Conservation (phyloP, 2,329 filamentous ascomycete genomes). For the Botrytis hyacinthi region DNA sequence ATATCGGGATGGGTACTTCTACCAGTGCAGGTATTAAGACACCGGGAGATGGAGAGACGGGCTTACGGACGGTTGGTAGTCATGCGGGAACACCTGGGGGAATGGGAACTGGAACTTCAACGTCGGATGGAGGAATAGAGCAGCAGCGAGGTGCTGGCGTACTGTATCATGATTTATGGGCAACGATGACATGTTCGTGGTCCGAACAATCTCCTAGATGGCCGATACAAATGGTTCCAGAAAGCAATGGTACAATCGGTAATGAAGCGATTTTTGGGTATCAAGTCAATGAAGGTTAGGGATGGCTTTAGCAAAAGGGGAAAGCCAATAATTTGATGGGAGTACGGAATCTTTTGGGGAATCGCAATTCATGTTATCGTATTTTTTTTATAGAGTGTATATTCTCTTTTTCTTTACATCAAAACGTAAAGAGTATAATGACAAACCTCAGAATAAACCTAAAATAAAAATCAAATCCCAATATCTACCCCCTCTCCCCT, state of each 20-base stretch:
- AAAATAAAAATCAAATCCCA: not conserved
- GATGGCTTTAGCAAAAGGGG: not conserved
- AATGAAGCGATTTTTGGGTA: not conserved
- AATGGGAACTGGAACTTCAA: not conserved
- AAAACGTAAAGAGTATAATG: not conserved
- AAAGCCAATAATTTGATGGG: not conserved
- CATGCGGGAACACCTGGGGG: not conserved
- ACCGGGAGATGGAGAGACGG: not conserved
- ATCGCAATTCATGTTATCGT: not conserved
- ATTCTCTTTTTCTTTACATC: no score
- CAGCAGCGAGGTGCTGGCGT: not conserved
- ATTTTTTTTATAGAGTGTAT: not conserved
- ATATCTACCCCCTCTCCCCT: not conserved
- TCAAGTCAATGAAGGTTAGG: not conserved
- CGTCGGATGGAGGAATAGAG: not conserved
- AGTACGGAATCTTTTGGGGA: not conserved
- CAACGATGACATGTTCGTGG: conserved; percentile 36
- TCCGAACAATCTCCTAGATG: conserved; percentile 16
- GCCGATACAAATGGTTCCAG: not conserved
- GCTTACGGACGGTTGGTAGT: not conserved
- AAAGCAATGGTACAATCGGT: no score
- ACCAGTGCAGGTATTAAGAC: not conserved
- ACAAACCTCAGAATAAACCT: not conserved
- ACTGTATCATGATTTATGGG: conserved; percentile 34
- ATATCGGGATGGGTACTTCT: not conserved